Evolutionary conservation across 306 rosid species (phyloP).

Genomic region (Quercus ilex): DNA sequence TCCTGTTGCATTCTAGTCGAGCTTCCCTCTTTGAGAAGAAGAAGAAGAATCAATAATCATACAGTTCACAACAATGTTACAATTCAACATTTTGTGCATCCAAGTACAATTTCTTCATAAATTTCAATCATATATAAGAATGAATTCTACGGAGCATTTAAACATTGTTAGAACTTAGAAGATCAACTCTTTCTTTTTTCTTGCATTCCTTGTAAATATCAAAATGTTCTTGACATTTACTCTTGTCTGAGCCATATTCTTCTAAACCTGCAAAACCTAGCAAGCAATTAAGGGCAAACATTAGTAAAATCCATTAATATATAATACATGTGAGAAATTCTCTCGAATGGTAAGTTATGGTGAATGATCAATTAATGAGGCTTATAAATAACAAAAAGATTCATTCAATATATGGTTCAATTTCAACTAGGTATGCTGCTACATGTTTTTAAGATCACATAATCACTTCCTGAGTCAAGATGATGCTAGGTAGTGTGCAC

Average conservation of each 20-base stretch:
- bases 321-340: neutral
- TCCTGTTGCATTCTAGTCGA: conserved; percentile 82
- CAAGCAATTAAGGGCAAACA: no score
- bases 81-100: neutral
- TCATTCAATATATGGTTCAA: neutral
- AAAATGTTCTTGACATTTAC: conserved; percentile 88
- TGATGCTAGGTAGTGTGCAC: no score
- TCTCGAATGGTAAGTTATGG: neutral
- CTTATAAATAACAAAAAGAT: neutral
- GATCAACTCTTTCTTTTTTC: conserved; percentile 71
- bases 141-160: neutral
- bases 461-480: no score
- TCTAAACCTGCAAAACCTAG: conserved; percentile 59
- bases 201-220: conserved; percentile 92
- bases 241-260: conserved; percentile 58
- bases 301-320: neutral
- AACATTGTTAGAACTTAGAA: neutral
- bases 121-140: neutral
- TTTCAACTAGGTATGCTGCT: neutral
- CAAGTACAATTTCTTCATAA: neutral
- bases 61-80: neutral
- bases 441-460: neutral
- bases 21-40: conserved; percentile 70
- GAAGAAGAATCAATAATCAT: conserved; percentile 2
- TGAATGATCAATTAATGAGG: neutral